Conservation (phyloP, 1,284 basidiomycete species). For the Ceratobasidium sp. region DNA sequence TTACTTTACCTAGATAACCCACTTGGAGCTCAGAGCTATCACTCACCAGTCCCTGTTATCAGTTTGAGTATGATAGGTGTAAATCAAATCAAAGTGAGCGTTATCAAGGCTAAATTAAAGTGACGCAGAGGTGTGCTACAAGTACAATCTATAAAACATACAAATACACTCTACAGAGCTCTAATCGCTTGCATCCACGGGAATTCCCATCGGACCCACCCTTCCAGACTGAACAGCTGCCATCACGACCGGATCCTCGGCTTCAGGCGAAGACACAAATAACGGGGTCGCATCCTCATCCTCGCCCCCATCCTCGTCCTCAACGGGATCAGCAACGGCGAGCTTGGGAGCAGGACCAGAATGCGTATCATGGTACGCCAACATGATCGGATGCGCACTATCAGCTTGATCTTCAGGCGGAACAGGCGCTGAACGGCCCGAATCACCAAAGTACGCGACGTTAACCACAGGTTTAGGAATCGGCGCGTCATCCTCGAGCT, state of each 20-base stretch:
- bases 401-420: conserved; percentile 25
- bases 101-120: no score
- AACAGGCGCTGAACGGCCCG: conserved; percentile 18
- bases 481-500: background rate
- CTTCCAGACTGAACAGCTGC: background rate
- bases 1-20: conserved; percentile 19
- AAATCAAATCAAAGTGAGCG: no score
- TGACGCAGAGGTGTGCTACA: no score
- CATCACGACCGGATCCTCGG: background rate
- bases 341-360: background rate
- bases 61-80: no score
- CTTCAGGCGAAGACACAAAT: background rate
- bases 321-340: background rate
- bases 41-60: no score
- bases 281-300: background rate
- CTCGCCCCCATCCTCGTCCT: no score
- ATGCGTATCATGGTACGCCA: background rate
- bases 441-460: conserved; percentile 30
- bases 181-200: conserved; percentile 16
- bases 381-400: background rate
- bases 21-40: no score
- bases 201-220: background rate
- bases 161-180: background rate
- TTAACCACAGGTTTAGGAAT: conserved; percentile 23
- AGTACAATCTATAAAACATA: no score